A percentile compares a stretch with the other conserved stretches of the same genome.
Evolutionary conservation across 2,329 filamentous ascomycete species (phyloP).

Genomic region (Ustilaginoidea virens): DNA sequence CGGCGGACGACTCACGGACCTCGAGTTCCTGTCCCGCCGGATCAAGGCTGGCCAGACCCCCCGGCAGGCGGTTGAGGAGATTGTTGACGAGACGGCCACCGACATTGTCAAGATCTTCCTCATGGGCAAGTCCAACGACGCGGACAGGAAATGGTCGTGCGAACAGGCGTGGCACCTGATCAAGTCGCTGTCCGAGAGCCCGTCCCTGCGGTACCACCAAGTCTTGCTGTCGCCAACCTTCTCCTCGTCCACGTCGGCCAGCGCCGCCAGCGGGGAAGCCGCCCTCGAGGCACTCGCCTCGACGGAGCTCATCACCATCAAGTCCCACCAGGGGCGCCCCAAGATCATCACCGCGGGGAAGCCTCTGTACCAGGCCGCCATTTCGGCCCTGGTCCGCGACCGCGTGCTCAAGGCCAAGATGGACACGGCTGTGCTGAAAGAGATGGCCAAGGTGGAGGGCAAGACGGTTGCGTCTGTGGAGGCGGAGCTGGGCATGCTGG

Average conservation of each 20-base stretch:
- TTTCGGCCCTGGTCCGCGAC: conserved; percentile 56
- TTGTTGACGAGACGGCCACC: conserved; percentile 74
- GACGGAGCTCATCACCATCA: conserved; percentile 71
- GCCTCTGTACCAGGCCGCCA: conserved; percentile 76
- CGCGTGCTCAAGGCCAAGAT: conserved; percentile 58
- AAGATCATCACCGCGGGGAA: conserved; percentile 64
- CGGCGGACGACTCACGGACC: conserved; percentile 84
- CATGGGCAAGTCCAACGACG: conserved; percentile 37
- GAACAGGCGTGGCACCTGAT: conserved; percentile 88
- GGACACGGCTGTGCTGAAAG: conserved; percentile 52
- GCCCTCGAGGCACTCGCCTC: conserved; percentile 70
- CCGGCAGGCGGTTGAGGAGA: conserved; percentile 66
- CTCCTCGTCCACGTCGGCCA: conserved; percentile 34
- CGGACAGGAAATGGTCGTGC: conserved; percentile 52
- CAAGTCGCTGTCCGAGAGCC: conserved; percentile 55
- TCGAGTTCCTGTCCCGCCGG: conserved; percentile 83
- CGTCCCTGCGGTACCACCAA: conserved; percentile 69
- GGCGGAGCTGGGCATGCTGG: conserved; percentile 58
- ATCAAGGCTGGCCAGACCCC: conserved; percentile 80
- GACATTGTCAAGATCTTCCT: conserved; percentile 93
- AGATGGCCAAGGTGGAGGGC: conserved; percentile 57
- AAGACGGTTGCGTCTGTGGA: conserved; percentile 67
- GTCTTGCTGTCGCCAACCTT: conserved; percentile 66
- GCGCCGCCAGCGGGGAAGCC: conserved; percentile 48
- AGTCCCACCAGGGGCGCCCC: conserved; percentile 59